These are phyloP conservation scores for Acer saccharum DNA, from an alignment of 345 rosid genomes.

Conservation along the genomic window DNA sequence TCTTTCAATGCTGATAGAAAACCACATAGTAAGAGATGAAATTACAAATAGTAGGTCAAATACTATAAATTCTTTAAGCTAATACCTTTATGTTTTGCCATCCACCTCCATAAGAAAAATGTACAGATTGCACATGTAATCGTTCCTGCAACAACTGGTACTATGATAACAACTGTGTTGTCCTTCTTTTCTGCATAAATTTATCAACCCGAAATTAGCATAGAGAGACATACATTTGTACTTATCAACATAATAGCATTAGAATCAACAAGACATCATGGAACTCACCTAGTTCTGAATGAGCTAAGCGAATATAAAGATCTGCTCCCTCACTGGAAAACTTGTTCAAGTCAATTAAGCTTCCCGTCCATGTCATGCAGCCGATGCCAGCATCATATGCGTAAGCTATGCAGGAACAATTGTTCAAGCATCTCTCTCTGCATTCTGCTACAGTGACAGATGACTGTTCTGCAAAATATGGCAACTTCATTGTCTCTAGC, in stretches of 20 bases:
- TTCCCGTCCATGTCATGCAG: conserved; percentile 48
- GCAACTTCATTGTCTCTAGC: conserved; percentile 41
- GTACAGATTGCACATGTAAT: neutral
- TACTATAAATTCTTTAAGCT: neutral
- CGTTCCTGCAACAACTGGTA: neutral
- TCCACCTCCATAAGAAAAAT: neutral
- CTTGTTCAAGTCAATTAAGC: conserved; percentile 41
- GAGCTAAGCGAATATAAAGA: conserved; percentile 41
- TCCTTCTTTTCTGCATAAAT: neutral
- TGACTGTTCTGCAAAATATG: conserved; percentile 33
- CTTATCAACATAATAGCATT: neutral
- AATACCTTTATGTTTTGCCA: neutral
- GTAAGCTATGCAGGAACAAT: conserved; percentile 60
- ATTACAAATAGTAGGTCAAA: too few relatives aligned
- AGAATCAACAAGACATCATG: neutral
- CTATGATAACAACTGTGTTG: neutral
- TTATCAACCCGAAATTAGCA: neutral
- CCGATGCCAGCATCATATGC: conserved; percentile 41
- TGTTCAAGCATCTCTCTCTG: conserved; percentile 35
- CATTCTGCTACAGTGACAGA: conserved; percentile 26
- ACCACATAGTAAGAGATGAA: neutral
- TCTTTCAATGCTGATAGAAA: neutral
- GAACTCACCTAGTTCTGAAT: conserved; percentile 36
- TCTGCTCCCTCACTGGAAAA: conserved; percentile 35
- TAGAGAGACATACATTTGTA: neutral